These are phyloP conservation scores for Colletotrichum tropicicola DNA, from an alignment of 2,329 filamentous ascomycete species.

Conservation along the genomic window DNA sequence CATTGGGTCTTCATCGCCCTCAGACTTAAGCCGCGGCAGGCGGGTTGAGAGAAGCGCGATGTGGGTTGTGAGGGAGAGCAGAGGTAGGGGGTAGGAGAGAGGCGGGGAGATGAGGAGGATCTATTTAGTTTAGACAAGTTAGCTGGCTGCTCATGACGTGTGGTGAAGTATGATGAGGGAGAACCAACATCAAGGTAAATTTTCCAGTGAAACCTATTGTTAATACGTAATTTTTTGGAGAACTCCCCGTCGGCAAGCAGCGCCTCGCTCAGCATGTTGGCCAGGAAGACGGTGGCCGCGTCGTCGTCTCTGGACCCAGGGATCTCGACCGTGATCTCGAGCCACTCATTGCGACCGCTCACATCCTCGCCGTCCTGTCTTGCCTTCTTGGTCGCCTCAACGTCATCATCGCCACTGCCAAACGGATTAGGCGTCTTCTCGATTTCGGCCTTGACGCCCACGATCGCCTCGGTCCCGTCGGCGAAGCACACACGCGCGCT, in stretches of 20 bases:
- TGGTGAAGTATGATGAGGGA: too few species aligned
- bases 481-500: slow-evolving; percentile 93
- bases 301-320: slow-evolving; percentile 93
- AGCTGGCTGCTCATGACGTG: slow-evolving; percentile 11
- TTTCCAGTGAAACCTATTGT: slow-evolving; percentile 94
- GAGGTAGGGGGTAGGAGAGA: slow-evolving; percentile 89
- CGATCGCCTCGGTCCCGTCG: slow-evolving; percentile 94
- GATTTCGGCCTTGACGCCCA: slow-evolving; percentile 94
- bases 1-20: slow-evolving; percentile 93
- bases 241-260: slow-evolving; percentile 78
- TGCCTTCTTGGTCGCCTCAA: slow-evolving; percentile 45
- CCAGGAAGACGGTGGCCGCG: slow-evolving; percentile 84
- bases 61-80: slow-evolving; percentile 92
- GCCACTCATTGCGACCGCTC: slow-evolving; percentile 73
- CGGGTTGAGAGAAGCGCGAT: slow-evolving; percentile 90
- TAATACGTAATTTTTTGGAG: slow-evolving; percentile 82
- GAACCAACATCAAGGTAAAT: slow-evolving; percentile 89
- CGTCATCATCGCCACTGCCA: slow-evolving; percentile 45
- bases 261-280: slow-evolving; percentile 88
- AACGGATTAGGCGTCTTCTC: slow-evolving; percentile 67
- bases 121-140: slow-evolving; percentile 53
- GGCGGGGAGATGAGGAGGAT: slow-evolving; percentile 93
- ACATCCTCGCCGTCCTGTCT: slow-evolving; percentile 41
- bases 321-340: slow-evolving; percentile 92
- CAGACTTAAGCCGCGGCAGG: slow-evolving; percentile 85